Evolutionary conservation across 2,329 filamentous ascomycete species (phyloP).

Genomic region (Rhytidhysteron rufulum): DNA sequence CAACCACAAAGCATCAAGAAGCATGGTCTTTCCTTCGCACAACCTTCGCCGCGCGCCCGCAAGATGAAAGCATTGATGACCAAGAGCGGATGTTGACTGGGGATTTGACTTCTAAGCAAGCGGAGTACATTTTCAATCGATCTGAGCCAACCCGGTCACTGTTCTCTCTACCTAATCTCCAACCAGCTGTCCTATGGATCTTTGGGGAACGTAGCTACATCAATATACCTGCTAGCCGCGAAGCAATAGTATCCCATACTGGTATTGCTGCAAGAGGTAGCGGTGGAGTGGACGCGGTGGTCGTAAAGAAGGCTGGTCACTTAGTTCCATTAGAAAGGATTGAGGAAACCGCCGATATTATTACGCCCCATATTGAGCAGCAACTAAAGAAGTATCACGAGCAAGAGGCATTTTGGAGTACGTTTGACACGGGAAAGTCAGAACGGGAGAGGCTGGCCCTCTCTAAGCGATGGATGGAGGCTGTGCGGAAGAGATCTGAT

Average conservation of each 20-base stretch:
- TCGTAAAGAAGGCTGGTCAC: slow-evolving; percentile 67
- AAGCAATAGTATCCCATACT: slow-evolving; percentile 61
- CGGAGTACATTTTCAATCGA: slow-evolving; percentile 59
- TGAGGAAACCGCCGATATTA: slow-evolving; percentile 57
- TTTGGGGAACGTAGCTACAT: slow-evolving; percentile 61
- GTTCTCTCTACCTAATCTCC: slow-evolving; percentile 54
- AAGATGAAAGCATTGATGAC: slow-evolving; percentile 32
- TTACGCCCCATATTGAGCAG: too few species aligned
- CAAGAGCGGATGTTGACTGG: slow-evolving; percentile 39
- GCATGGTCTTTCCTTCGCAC: slow-evolving; percentile 73
- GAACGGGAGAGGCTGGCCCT: too few species aligned
- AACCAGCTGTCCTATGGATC: slow-evolving; percentile 65
- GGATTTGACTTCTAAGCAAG: slow-evolving; percentile 31
- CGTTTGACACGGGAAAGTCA: too few species aligned
- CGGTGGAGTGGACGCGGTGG: slow-evolving; percentile 65
- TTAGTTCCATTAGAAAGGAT: slow-evolving; percentile 81
- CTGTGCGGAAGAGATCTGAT: too few species aligned
- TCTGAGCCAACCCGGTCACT: slow-evolving; percentile 59
- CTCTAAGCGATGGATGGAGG: too few species aligned
- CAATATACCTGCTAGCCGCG: slow-evolving; percentile 47
- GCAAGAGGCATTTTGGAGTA: too few species aligned
- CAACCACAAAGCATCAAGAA: slow-evolving; percentile 84
- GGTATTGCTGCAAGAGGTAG: slow-evolving; percentile 65
- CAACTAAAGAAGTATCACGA: too few species aligned
- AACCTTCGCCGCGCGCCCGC: slow-evolving; percentile 45